phyloP scores from a whole-genome alignment of 345 rosid genomes.

The Camelina neglecta region DNA sequence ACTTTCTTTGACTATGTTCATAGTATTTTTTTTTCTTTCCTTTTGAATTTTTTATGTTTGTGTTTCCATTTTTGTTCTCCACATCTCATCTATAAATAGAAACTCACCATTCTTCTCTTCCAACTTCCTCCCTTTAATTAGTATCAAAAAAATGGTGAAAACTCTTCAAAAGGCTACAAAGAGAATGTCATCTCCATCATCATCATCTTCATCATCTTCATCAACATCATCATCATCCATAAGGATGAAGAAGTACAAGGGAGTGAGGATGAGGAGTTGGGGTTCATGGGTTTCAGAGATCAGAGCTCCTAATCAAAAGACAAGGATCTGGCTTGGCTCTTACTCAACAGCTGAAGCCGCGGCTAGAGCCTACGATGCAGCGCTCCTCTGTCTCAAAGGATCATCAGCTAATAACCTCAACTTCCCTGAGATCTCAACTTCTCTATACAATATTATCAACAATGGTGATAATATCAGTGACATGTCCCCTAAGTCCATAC shows the following conservation, averaged over 20 bases:
- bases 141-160: constrained; percentile 65
- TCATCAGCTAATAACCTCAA: constrained; percentile 74
- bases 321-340: constrained; percentile 97
- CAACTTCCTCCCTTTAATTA: constrained; percentile 22
- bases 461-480: constrained; percentile 27
- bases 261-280: constrained; percentile 99
- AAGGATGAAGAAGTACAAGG: constrained; percentile 78
- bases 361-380: constrained; percentile 98
- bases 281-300: constrained; percentile 99
- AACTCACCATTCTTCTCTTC: constrained; percentile 21
- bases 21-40: neutral
- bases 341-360: constrained; percentile 96
- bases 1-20: constrained; percentile 45
- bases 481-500: constrained; percentile 49
- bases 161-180: constrained; percentile 52
- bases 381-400: constrained; percentile 89
- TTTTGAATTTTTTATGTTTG: constrained; percentile 5
- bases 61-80: constrained; percentile 38
- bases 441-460: constrained; percentile 33
- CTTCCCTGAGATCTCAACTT: constrained; percentile 72
- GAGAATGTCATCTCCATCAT: constrained; percentile 42
- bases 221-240: constrained; percentile 42
- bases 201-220: constrained; percentile 30
- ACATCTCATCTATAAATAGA: constrained; percentile 46
- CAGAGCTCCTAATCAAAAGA: constrained; percentile 93